Conservation (phyloP, 2,329 filamentous ascomycete genomes). For the Trichoderma arundinaceum region DNA sequence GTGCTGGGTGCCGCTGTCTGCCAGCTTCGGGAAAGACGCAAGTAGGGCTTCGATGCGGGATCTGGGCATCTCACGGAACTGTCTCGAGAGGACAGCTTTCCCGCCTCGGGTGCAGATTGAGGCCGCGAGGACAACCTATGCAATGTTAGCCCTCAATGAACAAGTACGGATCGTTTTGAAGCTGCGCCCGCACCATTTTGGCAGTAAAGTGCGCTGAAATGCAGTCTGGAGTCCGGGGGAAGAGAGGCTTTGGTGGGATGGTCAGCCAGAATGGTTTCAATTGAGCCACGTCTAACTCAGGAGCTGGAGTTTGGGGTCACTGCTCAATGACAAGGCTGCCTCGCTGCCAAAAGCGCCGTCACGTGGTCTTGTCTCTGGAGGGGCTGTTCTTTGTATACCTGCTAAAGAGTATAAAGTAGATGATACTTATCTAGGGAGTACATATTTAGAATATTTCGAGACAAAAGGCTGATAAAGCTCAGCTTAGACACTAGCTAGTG, state of each 20-base stretch:
- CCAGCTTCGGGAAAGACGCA: constrained; percentile 96
- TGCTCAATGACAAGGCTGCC: constrained; percentile 20
- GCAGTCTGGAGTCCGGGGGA: constrained; percentile 2
- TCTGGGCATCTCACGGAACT: constrained; percentile 97
- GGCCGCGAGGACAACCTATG: constrained; percentile 93
- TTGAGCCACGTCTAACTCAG: constrained; percentile 34
- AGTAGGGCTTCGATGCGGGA: constrained; percentile 96
- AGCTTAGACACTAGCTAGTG: not conserved
- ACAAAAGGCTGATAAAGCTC: too few species aligned
- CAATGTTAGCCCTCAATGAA: constrained; percentile 36
- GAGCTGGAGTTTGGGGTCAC: constrained; percentile 25
- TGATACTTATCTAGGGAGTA: not conserved
- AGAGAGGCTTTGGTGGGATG: constrained; percentile 28
- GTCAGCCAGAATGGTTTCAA: constrained; percentile 21
- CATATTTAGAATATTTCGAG: too few species aligned
- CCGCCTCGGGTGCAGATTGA: constrained; percentile 98
- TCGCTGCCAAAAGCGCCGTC: constrained; percentile 16
- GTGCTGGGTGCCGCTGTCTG: constrained; percentile 94
- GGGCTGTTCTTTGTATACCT: not conserved
- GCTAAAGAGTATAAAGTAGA: not conserved
- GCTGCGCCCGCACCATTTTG: constrained; percentile 48
- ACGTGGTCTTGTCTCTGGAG: constrained; percentile 14
- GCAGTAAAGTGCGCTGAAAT: constrained; percentile 35
- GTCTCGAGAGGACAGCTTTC: constrained; percentile 96
- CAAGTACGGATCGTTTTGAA: constrained; percentile 49